phyloP scores from a whole-genome alignment of 768 basidiomycete genomes.

The Pulveroboletus sp. region DNA sequence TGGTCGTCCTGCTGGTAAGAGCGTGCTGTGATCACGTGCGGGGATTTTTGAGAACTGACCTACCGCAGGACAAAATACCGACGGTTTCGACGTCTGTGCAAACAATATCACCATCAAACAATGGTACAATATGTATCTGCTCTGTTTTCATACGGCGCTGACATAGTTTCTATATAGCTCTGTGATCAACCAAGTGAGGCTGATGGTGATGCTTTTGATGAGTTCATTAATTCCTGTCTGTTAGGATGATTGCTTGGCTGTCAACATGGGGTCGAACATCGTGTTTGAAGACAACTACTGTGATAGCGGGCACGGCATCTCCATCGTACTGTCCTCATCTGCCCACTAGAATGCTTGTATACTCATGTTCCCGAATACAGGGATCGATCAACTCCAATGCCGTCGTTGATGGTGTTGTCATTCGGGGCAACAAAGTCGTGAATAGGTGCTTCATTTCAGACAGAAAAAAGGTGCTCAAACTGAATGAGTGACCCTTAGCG shows the following conservation, averaged over 20 bases:
- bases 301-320: slow-evolving; percentile 60
- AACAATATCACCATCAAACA: slow-evolving; percentile 33
- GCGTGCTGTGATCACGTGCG: too few relatives aligned
- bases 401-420: slow-evolving; percentile 44
- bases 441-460: slow-evolving; percentile 39
- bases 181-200: slow-evolving; percentile 28
- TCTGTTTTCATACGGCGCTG: neutral
- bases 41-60: neutral
- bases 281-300: slow-evolving; percentile 50
- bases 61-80: slow-evolving; percentile 43
- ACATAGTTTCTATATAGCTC: slow-evolving; percentile 6
- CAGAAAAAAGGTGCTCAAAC: neutral
- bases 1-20: slow-evolving; percentile 46
- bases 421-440: slow-evolving; percentile 51
- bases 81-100: slow-evolving; percentile 45
- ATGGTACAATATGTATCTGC: slow-evolving; percentile 8
- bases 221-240: neutral
- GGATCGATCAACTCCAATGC: slow-evolving; percentile 50
- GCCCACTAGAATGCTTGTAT: neutral
- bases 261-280: slow-evolving; percentile 43
- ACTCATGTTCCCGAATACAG: slow-evolving; percentile 25
- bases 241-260: slow-evolving; percentile 62
- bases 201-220: neutral
- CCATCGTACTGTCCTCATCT: slow-evolving; percentile 34
- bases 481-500: slow-evolving; percentile 27